A percentile compares a stretch with the other conserved stretches of the same genome.
Evolutionary conservation across 2,329 filamentous ascomycete genomes (phyloP).

Genomic region (Tolypocladium ovalisporum): DNA sequence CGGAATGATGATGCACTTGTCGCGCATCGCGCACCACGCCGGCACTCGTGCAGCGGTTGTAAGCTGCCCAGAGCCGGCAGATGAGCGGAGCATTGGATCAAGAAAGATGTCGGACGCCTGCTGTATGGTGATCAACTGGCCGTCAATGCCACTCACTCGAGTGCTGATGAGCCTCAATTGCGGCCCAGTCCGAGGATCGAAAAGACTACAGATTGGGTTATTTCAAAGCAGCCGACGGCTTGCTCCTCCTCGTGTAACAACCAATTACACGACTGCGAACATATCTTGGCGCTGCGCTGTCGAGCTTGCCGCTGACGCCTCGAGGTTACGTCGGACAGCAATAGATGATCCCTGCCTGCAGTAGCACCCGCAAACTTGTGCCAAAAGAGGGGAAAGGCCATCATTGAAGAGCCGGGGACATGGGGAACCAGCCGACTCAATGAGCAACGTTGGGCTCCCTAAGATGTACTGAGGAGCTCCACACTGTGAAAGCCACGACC

Average conservation of each 20-base stretch:
- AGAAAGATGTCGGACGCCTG: not conserved
- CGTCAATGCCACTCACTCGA: no score
- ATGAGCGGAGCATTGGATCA: not conserved
- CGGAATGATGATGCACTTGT: not conserved
- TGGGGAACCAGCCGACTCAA: no score
- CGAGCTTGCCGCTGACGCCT: not conserved
- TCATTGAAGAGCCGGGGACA: no score
- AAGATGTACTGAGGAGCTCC: no score
- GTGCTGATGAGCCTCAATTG: not conserved
- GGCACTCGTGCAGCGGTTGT: not conserved
- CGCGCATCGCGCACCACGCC: not conserved
- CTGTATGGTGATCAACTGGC: not conserved
- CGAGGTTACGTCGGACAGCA: not conserved
- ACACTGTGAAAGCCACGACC: not conserved
- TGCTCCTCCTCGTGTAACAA: not conserved
- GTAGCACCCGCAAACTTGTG: not conserved
- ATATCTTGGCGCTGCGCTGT: not conserved
- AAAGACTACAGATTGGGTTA: not conserved
- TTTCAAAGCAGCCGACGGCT: not conserved
- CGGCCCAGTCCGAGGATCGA: not conserved
- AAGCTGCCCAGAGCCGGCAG: not conserved
- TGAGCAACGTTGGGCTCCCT: no score
- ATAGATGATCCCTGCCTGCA: not conserved
- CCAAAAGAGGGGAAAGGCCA: not conserved
- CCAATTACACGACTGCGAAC: not conserved